Evolutionary conservation across 1,139 yeast genomes (phyloP), one percentile per base, ranked within the genome.

Genomic region (Hyphopichia pseudoburtonii): DNA sequence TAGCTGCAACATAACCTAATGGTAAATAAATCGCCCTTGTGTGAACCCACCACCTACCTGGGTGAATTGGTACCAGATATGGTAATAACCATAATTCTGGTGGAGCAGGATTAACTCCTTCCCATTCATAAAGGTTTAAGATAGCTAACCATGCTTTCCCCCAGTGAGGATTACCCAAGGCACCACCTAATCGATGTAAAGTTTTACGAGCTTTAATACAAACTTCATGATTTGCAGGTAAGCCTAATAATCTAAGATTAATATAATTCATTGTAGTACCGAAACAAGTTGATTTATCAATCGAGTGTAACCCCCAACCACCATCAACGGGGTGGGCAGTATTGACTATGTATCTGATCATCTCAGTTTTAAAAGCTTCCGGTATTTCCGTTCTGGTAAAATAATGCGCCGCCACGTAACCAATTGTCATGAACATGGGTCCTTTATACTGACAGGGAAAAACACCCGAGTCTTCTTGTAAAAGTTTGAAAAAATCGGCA

Each of bases 41-140:
- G 55, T 94, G 99, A 21, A 92, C 97, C 99, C 99, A 94, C 98
- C 97, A 94, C 55, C 88, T 76, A 21, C 92, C 95, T 1, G 99
- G 98, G 56, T 92, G 98, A 29, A 89, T 70, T 0, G 96, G 95
- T 2, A 83, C 51, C 35, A 72, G 56, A 46, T 88, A 86, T 2
- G 98, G 99, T 33, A 92, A 62, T 46, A 85, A 64, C 95, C 96
- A 94, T 36, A 90, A 64, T 58, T 94, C 99, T 2, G 97, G 94
- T 2, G 98, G 98, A 2, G 96, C 95, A 2, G 99, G 98, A 50
- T 94, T 94, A 6, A 92, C 96, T 35, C 98, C 98, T 46, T 86
- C 95, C 96, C 97, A 94, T 27, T 78, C 80, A 56, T 90, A 94
- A 36, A 92, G 60, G 47, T 86, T 88, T 42, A 94, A 67, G 3